Evolutionary conservation across 2,329 filamentous ascomycete species (phyloP).

Genomic region (Botrytis tulipae): DNA sequence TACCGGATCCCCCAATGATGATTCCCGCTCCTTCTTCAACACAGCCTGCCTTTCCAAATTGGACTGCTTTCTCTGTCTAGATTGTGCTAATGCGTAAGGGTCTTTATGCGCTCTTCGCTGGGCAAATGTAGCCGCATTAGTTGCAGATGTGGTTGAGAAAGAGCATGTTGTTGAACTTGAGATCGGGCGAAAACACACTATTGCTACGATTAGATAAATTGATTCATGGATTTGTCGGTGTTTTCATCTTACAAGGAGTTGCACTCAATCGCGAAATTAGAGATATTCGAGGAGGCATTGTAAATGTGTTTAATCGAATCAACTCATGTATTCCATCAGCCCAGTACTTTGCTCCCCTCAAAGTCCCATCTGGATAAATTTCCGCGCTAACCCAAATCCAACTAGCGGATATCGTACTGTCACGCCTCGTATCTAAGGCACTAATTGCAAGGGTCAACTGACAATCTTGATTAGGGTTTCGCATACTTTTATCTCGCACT

Average conservation of each 20-base stretch:
- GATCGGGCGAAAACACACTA: constrained; percentile 61
- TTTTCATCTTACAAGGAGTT: constrained; percentile 53
- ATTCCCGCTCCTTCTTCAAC: constrained; percentile 63
- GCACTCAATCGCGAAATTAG: constrained; percentile 58
- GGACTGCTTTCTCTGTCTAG: constrained; percentile 77
- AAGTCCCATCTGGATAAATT: constrained; percentile 20
- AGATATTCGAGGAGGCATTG: constrained; percentile 67
- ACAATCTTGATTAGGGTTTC: constrained; percentile 24
- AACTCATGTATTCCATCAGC: neutral
- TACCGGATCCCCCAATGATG: constrained; percentile 72
- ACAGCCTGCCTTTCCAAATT: constrained; percentile 74
- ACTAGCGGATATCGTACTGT: constrained; percentile 27
- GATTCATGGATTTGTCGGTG: neutral
- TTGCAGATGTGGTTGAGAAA: constrained; percentile 62
- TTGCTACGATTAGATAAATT: constrained; percentile 21
- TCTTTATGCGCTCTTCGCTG: constrained; percentile 70
- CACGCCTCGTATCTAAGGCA: neutral
- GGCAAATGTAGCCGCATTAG: constrained; percentile 56
- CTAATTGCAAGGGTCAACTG: neutral
- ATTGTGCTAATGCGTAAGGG: constrained; percentile 78
- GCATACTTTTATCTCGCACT: constrained; percentile 19
- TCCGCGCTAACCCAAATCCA: constrained; percentile 30
- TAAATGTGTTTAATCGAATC: constrained; percentile 16
- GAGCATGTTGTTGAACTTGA: constrained; percentile 47
- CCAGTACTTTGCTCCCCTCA: constrained; percentile 16